Percentiles rank a stretch among this genome's conserved stretches.
phyloP scores from a whole-genome alignment of 1,284 basidiomycete genomes.

The Trichosporon faecale region DNA sequence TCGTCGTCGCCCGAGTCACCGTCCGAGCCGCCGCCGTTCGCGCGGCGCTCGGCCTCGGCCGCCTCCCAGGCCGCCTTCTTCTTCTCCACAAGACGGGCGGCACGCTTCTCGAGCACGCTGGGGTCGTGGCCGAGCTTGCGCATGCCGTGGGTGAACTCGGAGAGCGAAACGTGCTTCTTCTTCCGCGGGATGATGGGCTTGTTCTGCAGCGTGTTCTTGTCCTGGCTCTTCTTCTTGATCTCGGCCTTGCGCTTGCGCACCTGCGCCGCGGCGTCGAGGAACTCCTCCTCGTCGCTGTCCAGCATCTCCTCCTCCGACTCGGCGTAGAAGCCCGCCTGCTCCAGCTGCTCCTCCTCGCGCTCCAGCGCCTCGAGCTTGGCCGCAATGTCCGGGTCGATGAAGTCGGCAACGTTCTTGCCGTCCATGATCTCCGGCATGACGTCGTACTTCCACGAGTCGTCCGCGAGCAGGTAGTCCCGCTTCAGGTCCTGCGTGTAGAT shows the following conservation, averaged over 20 bases:
- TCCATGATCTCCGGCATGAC: slow-evolving; percentile 94
- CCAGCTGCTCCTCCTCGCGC: slow-evolving; percentile 89
- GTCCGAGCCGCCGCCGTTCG: slow-evolving; percentile 28
- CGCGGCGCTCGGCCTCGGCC: slow-evolving; percentile 41
- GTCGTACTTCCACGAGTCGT: slow-evolving; percentile 95
- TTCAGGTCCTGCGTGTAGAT: slow-evolving; percentile 86
- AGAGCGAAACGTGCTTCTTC: slow-evolving; percentile 77
- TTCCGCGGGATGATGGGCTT: slow-evolving; percentile 80
- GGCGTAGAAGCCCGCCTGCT: slow-evolving; percentile 93
- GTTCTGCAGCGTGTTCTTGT: slow-evolving; percentile 86
- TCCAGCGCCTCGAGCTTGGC: slow-evolving; percentile 97
- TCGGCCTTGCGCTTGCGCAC: slow-evolving; percentile 61
- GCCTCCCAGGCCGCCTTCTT: slow-evolving; percentile 50
- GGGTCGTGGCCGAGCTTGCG: slow-evolving; percentile 87
- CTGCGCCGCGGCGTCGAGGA: slow-evolving; percentile 67
- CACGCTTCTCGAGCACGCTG: slow-evolving; percentile 80
- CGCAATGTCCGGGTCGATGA: slow-evolving; percentile 97
- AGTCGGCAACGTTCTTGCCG: slow-evolving; percentile 98
- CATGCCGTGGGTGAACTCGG: slow-evolving; percentile 76
- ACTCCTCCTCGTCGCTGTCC: slow-evolving; percentile 84
- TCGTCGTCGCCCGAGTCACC: slow-evolving; percentile 12
- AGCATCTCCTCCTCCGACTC: slow-evolving; percentile 78
- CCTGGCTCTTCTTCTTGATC: slow-evolving; percentile 74
- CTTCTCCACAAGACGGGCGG: slow-evolving; percentile 63
- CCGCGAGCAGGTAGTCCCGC: slow-evolving; percentile 76